Evolutionary conservation across 2,329 filamentous ascomycete species (phyloP).

Genomic region (Cadophora sp.): DNA sequence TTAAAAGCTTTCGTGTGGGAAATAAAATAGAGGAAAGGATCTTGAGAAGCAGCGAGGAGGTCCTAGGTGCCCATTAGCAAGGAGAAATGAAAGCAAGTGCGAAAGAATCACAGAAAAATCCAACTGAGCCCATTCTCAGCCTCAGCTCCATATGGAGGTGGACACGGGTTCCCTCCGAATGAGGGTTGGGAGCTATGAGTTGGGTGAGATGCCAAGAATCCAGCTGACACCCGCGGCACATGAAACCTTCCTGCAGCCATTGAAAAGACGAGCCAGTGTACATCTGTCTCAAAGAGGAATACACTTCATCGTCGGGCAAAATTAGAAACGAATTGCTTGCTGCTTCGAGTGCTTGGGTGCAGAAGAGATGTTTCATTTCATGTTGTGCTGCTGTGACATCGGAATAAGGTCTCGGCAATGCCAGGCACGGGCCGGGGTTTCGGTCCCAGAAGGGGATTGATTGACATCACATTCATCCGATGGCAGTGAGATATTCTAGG

Average conservation of each 20-base stretch:
- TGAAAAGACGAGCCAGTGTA: neutral
- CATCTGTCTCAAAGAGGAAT: conserved; percentile 1
- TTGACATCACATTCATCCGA: conserved; percentile 1
- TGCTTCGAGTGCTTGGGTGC: neutral
- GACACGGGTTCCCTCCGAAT: no score
- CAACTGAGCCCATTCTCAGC: conserved; percentile 12
- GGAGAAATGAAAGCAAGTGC: neutral
- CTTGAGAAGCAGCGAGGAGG: neutral
- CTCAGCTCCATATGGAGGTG: neutral
- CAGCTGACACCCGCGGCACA: conserved; percentile 7
- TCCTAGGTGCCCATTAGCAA: neutral
- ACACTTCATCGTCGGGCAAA: neutral
- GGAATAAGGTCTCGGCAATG: conserved; percentile 3
- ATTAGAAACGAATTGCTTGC: conserved; percentile 1
- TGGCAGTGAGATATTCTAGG: neutral
- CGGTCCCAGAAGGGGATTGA: neutral
- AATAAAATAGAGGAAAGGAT: neutral
- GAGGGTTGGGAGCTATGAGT: neutral
- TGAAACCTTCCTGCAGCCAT: conserved; percentile 9
- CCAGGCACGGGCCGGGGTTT: conserved; percentile 7
- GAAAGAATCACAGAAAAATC: neutral
- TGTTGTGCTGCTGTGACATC: neutral
- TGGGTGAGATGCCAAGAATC: conserved; percentile 7
- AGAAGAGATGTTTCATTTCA: conserved; percentile 3
- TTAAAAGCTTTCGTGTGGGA: neutral